Conservation (phyloP, 2,329 filamentous ascomycete genomes). For the Didymella arachidicola region DNA sequence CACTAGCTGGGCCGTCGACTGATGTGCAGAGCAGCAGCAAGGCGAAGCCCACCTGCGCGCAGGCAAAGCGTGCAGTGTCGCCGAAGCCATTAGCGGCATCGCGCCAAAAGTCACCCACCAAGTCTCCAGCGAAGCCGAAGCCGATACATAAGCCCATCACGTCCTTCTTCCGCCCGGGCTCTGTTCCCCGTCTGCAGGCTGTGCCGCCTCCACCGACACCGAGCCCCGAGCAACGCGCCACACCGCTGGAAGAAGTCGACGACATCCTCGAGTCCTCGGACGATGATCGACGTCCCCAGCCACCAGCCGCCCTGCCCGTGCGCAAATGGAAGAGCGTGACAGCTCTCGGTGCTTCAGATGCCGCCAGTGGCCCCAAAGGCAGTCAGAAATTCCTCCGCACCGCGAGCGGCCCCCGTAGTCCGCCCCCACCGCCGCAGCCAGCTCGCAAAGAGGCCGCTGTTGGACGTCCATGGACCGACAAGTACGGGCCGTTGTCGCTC, state of each 20-base stretch:
- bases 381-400: conserved; percentile 58
- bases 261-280: conserved; percentile 50
- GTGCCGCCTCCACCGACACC: conserved; percentile 49
- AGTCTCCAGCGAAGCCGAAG: conserved; percentile 48
- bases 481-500: conserved; percentile 76
- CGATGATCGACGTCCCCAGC: conserved; percentile 37
- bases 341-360: conserved; percentile 21
- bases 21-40: conserved; percentile 28
- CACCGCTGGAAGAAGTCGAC: conserved; percentile 43
- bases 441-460: conserved; percentile 56
- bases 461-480: conserved; percentile 83
- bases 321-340: conserved; percentile 40
- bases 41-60: conserved; percentile 26
- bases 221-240: conserved; percentile 50
- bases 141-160: conserved; percentile 55
- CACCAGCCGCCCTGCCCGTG: conserved; percentile 36
- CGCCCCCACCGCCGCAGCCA: conserved; percentile 40
- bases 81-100: conserved; percentile 28
- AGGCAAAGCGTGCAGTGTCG: conserved; percentile 34
- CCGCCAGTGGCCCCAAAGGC: conserved; percentile 32
- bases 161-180: conserved; percentile 58
- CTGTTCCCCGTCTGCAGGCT: conserved; percentile 52
- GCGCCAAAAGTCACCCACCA: conserved; percentile 40
- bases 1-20: conserved; percentile 33
- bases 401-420: conserved; percentile 42